Base-by-base conservation (phyloP, 176 grass and related monocot species). In the Paspalum notatum region DNA sequence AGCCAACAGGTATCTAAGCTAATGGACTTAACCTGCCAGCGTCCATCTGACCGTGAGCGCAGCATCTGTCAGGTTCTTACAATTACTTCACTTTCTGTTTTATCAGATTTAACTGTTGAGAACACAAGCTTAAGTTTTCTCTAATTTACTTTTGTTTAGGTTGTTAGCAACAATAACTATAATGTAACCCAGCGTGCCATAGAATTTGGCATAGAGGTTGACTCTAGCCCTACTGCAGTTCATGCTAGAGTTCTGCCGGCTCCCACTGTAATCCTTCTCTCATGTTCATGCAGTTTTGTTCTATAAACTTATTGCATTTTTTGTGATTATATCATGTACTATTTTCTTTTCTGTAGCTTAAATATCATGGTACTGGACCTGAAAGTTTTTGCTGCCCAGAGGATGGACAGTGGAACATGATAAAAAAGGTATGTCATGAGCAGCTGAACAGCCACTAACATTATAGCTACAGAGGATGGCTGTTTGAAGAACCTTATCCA, bases 151-250 rank as follows among this genome's bases (percentile, higher is more conserved):
- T 89, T 62, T 44, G 3, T 26, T 60, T 64, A 94, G 94, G 79
- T 69, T 61, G 82, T 94, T 63, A 11, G 12, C 27, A 7, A 43
- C 5, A 97, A 90, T 27, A 39, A 66, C 5, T 97, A 94, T 57
- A 78, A 88, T 45, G 71, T 48, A 9, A 75, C 89, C 39, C 38
- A 77, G 9, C 91, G 72, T 58, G 91, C 87, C 38, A 80, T 55
- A 6, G 94, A 97, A 63, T 97, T 97, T 12, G 91, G 89, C 9
- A 90, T 97, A 71, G 77, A 85, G 80, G 77, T 89, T 71, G 82
- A 90, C 55, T 14, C 55, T 44, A 71, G 42, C 15, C 88, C 83
- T 77, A 84, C 88, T 62, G 50, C 78, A 48, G 57, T 90, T 39
- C 43, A 88, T 42, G 85, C 91, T 80, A 87, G 91, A 80, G 59